phyloP scores from a whole-genome alignment of 2,329 filamentous ascomycete genomes.

The Camillea tinctor region DNA sequence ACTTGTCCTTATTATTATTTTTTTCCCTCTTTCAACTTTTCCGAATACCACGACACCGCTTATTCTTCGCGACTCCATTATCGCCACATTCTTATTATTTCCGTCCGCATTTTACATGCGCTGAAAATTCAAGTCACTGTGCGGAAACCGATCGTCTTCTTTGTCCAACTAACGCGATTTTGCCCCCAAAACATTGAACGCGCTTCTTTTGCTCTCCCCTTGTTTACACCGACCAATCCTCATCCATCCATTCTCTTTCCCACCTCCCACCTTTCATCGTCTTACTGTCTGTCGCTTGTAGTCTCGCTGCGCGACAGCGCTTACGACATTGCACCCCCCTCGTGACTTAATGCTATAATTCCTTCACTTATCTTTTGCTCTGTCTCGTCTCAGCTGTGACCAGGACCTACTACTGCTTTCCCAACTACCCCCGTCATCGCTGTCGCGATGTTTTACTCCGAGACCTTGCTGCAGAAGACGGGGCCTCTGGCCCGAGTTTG shows the following conservation, averaged over 20 bases:
- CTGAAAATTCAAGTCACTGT: slow-evolving; percentile 17
- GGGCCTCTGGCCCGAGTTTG: slow-evolving; percentile 96
- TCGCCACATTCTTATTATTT: slow-evolving; percentile 11
- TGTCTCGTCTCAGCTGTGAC: slow-evolving; percentile 18
- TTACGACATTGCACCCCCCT: not conserved
- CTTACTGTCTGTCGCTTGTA: too few relatives aligned
- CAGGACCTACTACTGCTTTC: slow-evolving; percentile 14
- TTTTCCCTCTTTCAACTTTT: slow-evolving; percentile 3
- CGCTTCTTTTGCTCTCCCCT: slow-evolving; percentile 22
- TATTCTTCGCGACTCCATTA: slow-evolving; percentile 10
- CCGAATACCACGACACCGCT: slow-evolving; percentile 11
- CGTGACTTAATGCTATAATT: slow-evolving; percentile 20
- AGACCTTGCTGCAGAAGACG: slow-evolving; percentile 92
- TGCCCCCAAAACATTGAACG: slow-evolving; percentile 29
- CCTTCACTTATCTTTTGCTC: slow-evolving; percentile 11
- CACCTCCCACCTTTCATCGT: slow-evolving; percentile 14
- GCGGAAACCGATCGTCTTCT: slow-evolving; percentile 13
- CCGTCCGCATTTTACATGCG: slow-evolving; percentile 13
- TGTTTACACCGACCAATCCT: slow-evolving; percentile 26
- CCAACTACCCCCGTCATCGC: slow-evolving; percentile 24
- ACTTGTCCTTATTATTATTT: not conserved
- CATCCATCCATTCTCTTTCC: slow-evolving; percentile 15
- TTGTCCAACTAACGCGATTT: slow-evolving; percentile 25
- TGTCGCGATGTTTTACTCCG: slow-evolving; percentile 89
- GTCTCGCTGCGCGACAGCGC: slow-evolving; percentile 19